Conservation (phyloP, 2,329 filamentous ascomycete genomes). For the Paraphaeosphaeria sporulosa region DNA sequence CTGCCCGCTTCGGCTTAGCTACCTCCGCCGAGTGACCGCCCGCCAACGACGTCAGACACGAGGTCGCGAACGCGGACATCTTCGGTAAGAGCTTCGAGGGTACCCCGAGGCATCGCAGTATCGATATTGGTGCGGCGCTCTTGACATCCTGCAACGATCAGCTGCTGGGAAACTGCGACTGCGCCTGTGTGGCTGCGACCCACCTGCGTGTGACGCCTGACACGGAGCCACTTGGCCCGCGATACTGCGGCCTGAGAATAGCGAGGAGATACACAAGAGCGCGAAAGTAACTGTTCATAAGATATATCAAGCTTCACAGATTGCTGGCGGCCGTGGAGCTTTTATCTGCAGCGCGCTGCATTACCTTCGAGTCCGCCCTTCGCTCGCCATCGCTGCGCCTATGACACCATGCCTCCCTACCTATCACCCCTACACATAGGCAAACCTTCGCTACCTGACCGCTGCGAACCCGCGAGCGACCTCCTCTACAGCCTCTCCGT, state of each 20-base stretch:
- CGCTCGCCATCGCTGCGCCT: conserved; percentile 21
- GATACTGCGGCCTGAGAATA: not conserved
- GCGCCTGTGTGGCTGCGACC: conserved; percentile 37
- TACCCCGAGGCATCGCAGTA: not conserved
- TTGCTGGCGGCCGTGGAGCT: conserved; percentile 11
- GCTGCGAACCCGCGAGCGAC: conserved; percentile 67
- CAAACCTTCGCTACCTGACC: conserved; percentile 58
- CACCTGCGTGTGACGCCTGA: conserved; percentile 39
- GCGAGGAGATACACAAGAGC: conserved; percentile 7
- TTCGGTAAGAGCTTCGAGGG: not conserved
- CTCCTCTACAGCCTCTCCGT: conserved; percentile 66
- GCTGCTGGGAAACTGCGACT: conserved; percentile 25
- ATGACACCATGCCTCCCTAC: conserved; percentile 48
- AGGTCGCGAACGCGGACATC: conserved; percentile 9
- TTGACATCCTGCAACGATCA: conserved; percentile 13
- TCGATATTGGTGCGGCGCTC: not conserved
- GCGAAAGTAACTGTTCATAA: not conserved
- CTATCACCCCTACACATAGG: conserved; percentile 41
- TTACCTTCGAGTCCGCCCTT: conserved; percentile 13
- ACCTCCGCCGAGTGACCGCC: not conserved
- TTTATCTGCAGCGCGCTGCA: conserved; percentile 9
- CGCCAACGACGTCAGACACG: conserved; percentile 23
- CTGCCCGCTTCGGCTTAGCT: conserved; percentile 1
- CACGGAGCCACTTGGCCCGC: conserved; percentile 16
- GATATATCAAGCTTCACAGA: conserved; percentile 8